Conservation (phyloP, 2,329 filamentous ascomycete genomes). For the Lomentospora prolificans region DNA sequence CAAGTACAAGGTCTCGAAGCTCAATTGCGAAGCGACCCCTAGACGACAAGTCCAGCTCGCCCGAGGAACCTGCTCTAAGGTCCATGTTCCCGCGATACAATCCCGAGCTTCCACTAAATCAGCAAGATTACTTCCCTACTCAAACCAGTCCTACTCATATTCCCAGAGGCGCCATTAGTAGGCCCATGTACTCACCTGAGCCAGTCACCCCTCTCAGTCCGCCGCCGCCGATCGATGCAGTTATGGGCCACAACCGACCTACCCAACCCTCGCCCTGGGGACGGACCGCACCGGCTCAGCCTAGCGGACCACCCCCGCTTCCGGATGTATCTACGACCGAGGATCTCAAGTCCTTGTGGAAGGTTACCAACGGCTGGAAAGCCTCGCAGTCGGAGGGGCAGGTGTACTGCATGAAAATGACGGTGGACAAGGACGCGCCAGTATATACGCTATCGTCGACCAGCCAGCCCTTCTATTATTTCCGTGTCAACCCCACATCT, state of each 20-base stretch:
- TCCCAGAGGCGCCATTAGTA: conserved; percentile 54
- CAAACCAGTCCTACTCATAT: conserved; percentile 55
- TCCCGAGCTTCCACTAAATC: conserved; percentile 52
- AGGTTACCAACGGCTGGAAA: conserved; percentile 60
- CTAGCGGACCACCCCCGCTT: conserved; percentile 29
- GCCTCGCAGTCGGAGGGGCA: conserved; percentile 49
- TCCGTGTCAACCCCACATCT: conserved; percentile 55
- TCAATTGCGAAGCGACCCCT: conserved; percentile 48
- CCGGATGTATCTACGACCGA: conserved; percentile 46
- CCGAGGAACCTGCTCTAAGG: conserved; percentile 35
- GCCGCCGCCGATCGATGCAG: conserved; percentile 10
- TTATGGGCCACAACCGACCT: background rate
- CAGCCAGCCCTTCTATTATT: conserved; percentile 55
- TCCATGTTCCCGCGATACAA: conserved; percentile 74
- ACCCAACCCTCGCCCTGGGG: conserved; percentile 13
- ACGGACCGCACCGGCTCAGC: conserved; percentile 15
- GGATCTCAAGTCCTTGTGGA: conserved; percentile 57
- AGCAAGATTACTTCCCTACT: conserved; percentile 62
- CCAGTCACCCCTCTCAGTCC: conserved; percentile 16
- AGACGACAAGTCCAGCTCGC: conserved; percentile 20
- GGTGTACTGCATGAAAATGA: conserved; percentile 48
- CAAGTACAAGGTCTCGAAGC: conserved; percentile 40
- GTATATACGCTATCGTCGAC: conserved; percentile 56
- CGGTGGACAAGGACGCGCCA: conserved; percentile 48
- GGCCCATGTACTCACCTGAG: conserved; percentile 47